Percentiles rank a stretch among this genome's conserved stretches.
Conservation (phyloP, 352 stramenopile species). For the Phytopythium helicoides region DNA sequence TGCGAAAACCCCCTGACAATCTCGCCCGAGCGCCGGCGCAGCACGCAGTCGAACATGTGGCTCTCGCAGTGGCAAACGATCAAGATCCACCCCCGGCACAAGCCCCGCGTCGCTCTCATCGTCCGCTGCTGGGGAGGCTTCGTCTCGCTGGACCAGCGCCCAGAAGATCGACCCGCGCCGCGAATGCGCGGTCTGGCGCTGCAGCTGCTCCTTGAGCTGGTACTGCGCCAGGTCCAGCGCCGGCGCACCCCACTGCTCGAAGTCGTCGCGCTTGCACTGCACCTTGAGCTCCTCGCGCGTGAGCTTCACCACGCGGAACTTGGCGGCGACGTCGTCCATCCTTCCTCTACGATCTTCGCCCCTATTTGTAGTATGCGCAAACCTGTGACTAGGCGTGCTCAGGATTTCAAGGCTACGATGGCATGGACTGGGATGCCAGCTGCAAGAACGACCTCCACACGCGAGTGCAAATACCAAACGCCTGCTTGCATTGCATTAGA, state of each 20-base stretch:
- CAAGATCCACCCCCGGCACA: constrained; percentile 12
- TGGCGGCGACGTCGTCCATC: too few relatives aligned
- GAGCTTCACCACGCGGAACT: constrained; percentile 52
- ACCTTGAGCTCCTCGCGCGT: constrained; percentile 46
- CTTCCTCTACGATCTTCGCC: too few relatives aligned
- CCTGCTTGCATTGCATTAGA: too few relatives aligned
- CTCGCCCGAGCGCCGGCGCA: constrained; percentile 23
- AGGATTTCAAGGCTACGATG: too few relatives aligned
- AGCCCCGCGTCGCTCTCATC: constrained; percentile 16
- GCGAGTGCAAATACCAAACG: too few relatives aligned
- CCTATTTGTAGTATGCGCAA: too few relatives aligned
- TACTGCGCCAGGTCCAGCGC: constrained; percentile 35
- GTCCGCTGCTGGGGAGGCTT: constrained; percentile 1
- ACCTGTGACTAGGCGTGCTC: too few relatives aligned
- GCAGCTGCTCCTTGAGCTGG: constrained; percentile 35
- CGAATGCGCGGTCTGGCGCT: constrained; percentile 43
- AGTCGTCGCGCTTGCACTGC: constrained; percentile 59
- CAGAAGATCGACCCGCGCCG: constrained; percentile 48
- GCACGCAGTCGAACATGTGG: constrained; percentile 40
- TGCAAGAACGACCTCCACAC: too few relatives aligned
- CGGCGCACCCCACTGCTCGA: constrained; percentile 41
- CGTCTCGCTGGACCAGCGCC: constrained; percentile 38
- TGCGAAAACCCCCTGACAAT: constrained; percentile 39
- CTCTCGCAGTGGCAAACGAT: constrained; percentile 57
- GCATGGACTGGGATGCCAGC: too few relatives aligned